Evolutionary conservation across 163 green algal genomes (phyloP).

Genomic region (Botryococcus braunii): DNA sequence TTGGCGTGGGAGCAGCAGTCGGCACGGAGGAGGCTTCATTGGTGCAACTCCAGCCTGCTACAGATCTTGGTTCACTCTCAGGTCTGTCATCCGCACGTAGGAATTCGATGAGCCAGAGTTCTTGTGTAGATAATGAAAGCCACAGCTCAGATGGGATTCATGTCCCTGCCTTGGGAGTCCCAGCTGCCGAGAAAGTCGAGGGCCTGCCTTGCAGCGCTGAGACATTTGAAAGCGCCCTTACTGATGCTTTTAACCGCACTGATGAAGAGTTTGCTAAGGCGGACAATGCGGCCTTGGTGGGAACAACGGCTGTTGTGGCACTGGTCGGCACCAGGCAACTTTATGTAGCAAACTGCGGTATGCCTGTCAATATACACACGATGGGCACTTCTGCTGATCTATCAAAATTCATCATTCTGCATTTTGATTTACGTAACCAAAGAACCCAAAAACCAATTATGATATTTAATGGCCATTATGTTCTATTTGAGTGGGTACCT

Average conservation of each 20-base stretch:
- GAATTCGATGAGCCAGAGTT: not conserved
- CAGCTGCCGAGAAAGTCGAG: conserved; percentile 3
- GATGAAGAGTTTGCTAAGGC: conserved; percentile 57
- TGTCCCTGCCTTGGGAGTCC: not conserved
- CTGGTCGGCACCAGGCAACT: conserved; percentile 66
- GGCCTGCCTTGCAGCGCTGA: conserved; percentile 19
- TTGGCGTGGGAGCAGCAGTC: not conserved
- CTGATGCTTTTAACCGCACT: conserved; percentile 41
- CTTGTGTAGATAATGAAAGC: conserved; percentile 3
- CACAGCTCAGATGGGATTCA: not conserved
- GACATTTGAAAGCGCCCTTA: conserved; percentile 40
- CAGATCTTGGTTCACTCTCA: not conserved
- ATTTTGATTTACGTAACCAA: too few relatives aligned
- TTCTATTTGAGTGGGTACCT: too few relatives aligned
- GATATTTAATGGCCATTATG: too few relatives aligned
- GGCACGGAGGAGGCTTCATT: not conserved
- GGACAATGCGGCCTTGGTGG: conserved; percentile 58
- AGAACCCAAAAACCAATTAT: too few relatives aligned
- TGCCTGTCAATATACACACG: conserved; percentile 10
- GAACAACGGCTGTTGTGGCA: conserved; percentile 83
- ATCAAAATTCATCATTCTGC: too few relatives aligned
- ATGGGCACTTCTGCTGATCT: too few relatives aligned
- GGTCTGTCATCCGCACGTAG: not conserved
- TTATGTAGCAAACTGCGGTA: conserved; percentile 87
- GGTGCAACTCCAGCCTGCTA: not conserved